phyloP scores from a whole-genome alignment of 768 basidiomycete species.

The Lactarius deliciosus region DNA sequence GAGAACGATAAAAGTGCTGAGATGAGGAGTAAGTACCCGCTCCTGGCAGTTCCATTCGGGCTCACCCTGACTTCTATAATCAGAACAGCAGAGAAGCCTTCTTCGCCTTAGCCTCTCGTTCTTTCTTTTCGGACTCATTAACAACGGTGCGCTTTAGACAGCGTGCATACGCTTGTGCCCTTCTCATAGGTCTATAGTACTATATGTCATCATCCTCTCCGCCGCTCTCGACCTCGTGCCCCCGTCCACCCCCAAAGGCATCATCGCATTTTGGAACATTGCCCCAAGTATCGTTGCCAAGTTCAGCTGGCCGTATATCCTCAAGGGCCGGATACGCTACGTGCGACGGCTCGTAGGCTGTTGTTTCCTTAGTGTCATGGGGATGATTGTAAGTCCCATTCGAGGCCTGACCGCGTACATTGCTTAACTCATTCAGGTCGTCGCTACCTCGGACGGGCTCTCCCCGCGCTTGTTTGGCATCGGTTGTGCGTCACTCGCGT shows the following conservation, averaged over 20 bases:
- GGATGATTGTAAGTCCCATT: conserved; percentile 74
- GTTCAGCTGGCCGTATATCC: conserved; percentile 87
- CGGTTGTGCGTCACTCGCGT: conserved; percentile 23
- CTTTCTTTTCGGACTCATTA: conserved; percentile 89
- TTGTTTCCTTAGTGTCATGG: conserved; percentile 67
- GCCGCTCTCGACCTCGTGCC: conserved; percentile 95
- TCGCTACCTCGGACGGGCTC: conserved; percentile 26
- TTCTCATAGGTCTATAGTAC: conserved; percentile 47
- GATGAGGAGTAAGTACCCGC: conserved; percentile 6
- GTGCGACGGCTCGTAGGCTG: conserved; percentile 71
- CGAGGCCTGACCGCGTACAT: too few relatives aligned
- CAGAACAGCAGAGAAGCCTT: conserved; percentile 30
- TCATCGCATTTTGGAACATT: conserved; percentile 95
- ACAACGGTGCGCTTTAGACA: conserved; percentile 61
- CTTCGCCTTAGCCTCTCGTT: conserved; percentile 59
- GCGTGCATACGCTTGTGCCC: not conserved
- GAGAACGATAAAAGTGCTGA: conserved; percentile 6
- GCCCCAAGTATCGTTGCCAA: conserved; percentile 85
- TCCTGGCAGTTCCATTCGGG: not conserved
- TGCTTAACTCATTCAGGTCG: conserved; percentile 21
- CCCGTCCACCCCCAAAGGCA: conserved; percentile 87
- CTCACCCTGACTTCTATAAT: not conserved
- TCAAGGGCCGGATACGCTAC: conserved; percentile 86
- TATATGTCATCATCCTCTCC: conserved; percentile 95
- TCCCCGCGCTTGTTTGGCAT: conserved; percentile 27